Evolutionary conservation across 805 yeast species (phyloP).

Genomic region (Nakazawaea holstii): DNA sequence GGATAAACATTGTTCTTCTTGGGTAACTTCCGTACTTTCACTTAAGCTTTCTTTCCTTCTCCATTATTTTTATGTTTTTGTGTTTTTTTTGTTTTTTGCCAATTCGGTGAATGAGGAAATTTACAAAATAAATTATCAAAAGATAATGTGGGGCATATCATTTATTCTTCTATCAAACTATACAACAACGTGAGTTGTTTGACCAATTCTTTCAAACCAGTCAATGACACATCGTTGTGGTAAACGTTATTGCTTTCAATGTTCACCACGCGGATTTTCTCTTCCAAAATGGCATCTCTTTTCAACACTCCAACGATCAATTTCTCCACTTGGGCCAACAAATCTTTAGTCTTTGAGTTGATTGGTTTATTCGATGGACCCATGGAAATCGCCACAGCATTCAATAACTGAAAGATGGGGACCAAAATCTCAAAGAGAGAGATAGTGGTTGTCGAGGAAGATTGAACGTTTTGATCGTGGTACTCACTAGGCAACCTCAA

Average conservation of each 20-base stretch:
- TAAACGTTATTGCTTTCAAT: constrained; percentile 3
- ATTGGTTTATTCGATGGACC: constrained; percentile 71
- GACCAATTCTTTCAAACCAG: constrained; percentile 19
- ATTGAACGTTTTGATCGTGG: constrained; percentile 16
- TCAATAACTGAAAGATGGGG: constrained; percentile 68
- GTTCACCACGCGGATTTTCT: constrained; percentile 6
- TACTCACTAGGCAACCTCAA: constrained; percentile 23
- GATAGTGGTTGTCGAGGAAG: constrained; percentile 19
- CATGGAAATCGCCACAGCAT: constrained; percentile 64
- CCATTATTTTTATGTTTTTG: not conserved
- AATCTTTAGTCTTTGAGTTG: constrained; percentile 41
- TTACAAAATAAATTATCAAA: not conserved
- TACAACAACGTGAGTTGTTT: constrained; percentile 24
- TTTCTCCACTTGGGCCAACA: constrained; percentile 47
- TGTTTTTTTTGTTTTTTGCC: not conserved
- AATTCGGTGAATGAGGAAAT: not conserved
- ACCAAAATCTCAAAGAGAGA: constrained; percentile 64
- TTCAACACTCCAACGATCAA: constrained; percentile 60
- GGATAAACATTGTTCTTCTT: constrained; percentile 5
- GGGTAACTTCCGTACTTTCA: not conserved
- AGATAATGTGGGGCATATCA: not conserved
- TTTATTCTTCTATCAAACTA: constrained; percentile 16
- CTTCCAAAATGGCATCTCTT: constrained; percentile 24
- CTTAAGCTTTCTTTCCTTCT: too few relatives aligned
- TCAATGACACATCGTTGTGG: constrained; percentile 7